Evolutionary conservation across 73 alveolate species (phyloP).

Genomic region (Stentor roeselii): DNA sequence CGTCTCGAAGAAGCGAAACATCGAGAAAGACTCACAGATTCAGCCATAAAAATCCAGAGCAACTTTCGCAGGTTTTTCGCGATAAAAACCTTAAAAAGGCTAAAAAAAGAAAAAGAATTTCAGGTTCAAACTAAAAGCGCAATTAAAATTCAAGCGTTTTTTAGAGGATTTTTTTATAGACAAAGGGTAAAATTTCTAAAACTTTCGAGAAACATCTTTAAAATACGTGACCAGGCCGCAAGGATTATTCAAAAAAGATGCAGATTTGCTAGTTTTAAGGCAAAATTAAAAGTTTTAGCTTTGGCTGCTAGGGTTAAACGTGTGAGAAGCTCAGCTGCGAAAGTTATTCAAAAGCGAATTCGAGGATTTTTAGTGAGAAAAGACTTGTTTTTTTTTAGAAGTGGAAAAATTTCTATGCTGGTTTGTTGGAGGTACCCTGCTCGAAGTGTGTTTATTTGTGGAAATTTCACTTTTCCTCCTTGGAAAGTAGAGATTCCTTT

Average conservation of each 20-base stretch:
- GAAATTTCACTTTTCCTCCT: slow-evolving; percentile 15
- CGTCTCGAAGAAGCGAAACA: background rate
- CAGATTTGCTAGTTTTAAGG: background rate
- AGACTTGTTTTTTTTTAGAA: background rate
- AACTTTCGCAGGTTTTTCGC: background rate
- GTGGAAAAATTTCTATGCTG: background rate
- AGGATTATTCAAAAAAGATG: background rate
- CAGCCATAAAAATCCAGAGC: background rate
- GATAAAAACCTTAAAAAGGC: background rate
- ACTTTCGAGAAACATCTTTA: background rate
- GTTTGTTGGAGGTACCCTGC: slow-evolving; percentile 11
- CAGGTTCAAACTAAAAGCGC: background rate
- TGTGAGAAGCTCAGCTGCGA: background rate
- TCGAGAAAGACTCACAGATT: background rate
- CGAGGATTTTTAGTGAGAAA: background rate
- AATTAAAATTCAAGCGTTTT: background rate
- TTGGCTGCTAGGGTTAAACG: background rate
- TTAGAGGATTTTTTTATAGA: background rate
- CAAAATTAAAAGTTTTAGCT: too few relatives aligned
- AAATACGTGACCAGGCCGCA: background rate
- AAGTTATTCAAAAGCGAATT: background rate
- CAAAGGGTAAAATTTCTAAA: background rate
- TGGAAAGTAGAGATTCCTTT: slow-evolving; percentile 14
- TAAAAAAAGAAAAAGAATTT: too few relatives aligned
- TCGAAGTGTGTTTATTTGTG: background rate